These are phyloP conservation scores for Hyaloperonospora arabidopsidis DNA, from an alignment of 352 stramenopile genomes.

Conservation along the genomic window DNA sequence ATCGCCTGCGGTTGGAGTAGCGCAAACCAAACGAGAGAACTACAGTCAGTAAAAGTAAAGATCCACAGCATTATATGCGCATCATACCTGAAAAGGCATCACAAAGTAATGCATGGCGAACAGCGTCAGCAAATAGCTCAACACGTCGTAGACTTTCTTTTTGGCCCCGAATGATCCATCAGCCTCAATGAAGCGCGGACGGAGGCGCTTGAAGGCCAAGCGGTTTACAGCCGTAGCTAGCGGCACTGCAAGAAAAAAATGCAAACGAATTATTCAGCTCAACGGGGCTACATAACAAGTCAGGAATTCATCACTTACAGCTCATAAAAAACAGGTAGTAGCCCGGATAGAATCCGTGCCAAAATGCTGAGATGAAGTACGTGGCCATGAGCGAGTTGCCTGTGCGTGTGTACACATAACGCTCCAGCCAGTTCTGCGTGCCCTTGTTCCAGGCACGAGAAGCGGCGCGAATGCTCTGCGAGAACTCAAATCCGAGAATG, in stretches of 20 bases:
- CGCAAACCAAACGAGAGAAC: not conserved
- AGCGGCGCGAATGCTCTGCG: slow-evolving; percentile 82
- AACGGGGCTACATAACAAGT: not conserved
- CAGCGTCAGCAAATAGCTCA: slow-evolving; percentile 39
- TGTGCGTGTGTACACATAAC: slow-evolving; percentile 95
- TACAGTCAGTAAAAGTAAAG: not conserved
- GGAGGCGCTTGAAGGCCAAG: slow-evolving; percentile 52
- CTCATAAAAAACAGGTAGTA: slow-evolving; percentile 96
- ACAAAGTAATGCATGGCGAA: slow-evolving; percentile 64
- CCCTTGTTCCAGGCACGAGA: slow-evolving; percentile 96
- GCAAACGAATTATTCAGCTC: slow-evolving; percentile 1
- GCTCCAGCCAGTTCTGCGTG: slow-evolving; percentile 92
- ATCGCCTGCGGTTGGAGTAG: slow-evolving; percentile 26
- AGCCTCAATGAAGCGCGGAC: slow-evolving; percentile 53
- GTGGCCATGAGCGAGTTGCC: slow-evolving; percentile 88
- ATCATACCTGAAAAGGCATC: slow-evolving; percentile 55
- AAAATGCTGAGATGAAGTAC: slow-evolving; percentile 93
- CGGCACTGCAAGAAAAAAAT: slow-evolving; percentile 30
- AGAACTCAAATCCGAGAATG: slow-evolving; percentile 92
- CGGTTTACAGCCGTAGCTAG: slow-evolving; percentile 63
- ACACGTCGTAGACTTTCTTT: slow-evolving; percentile 60
- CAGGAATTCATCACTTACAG: slow-evolving; percentile 21
- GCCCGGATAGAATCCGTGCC: slow-evolving; percentile 98
- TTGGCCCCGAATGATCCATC: slow-evolving; percentile 40
- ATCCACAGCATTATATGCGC: not conserved